Evolutionary conservation across 2,329 filamentous ascomycete genomes (phyloP), one percentile per base, ranked within the genome.

Genomic region (Claviceps spartinae): DNA sequence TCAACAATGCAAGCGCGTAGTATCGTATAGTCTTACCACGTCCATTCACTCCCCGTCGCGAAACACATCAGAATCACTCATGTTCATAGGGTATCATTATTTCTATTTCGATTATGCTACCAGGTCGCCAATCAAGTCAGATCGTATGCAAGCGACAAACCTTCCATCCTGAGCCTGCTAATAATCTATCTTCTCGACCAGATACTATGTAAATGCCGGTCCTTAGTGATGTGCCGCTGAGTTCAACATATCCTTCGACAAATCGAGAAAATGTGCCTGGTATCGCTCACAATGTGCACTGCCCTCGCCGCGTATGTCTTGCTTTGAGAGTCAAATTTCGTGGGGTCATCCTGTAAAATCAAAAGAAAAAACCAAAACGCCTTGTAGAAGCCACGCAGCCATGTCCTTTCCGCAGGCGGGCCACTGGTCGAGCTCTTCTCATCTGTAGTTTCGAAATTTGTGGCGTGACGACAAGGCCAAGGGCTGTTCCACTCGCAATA

Each of bases 51-150:
- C 47, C 24, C 37, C 9, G 2, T 41, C 11, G 4, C 24, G n/a
- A 38, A 34, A 36, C 18, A 40, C 9, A 24, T 24, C 36, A 53
- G 4, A 26, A 11, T 37, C 16, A n/a, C 36, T 50, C n/a, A 14
- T 16, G 37, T 22, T 49, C 47, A 42, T 53, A 47, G 51, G 51
- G 51, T 53, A 53, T 53, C 47, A 42, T 53, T 37, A 50, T 18
- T 43, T 18, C 41, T 36, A 42, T 50, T 49, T 22, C 36, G 16
- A n/a, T 47, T 36, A 26, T 37, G 37, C 34, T 38, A 7, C 7
- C 4, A 38, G 16, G 5, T 18, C 40, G 13, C 11, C 37, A 4
- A 22, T 22, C 48, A 13, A 20, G 22, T 26, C 20, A 43, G 2
- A 22, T 14, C 24, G 20, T 3, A 24, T 43, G 37, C 36, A 26